A percentile compares a stretch with the other conserved stretches of the same genome.
These are phyloP conservation scores for Bipolaris sorokiniana DNA, from an alignment of 2,329 filamentous ascomycete genomes.

Conservation along the genomic window DNA sequence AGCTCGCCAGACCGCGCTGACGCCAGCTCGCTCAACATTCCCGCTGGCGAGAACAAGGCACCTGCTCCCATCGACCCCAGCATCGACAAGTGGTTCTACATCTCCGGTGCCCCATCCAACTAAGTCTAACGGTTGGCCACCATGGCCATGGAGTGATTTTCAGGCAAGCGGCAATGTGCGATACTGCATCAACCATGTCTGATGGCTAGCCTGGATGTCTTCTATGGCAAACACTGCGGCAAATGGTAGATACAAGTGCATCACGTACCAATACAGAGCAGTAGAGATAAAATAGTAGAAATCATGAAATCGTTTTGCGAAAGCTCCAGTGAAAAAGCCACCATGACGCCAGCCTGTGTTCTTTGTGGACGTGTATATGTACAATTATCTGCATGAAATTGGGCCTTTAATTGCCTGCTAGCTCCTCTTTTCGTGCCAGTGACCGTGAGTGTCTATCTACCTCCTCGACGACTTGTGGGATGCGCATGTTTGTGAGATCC, in stretches of 20 bases:
- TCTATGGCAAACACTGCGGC: conserved; percentile 1
- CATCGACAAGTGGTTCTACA: conserved; percentile 99
- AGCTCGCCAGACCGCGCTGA: conserved; percentile 76
- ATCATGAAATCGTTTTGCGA: conserved; percentile 14
- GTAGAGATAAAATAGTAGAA: conserved; percentile 28
- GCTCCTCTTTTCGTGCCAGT: conserved; percentile 81
- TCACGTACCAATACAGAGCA: conserved; percentile 19
- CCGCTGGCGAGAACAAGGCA: conserved; percentile 76
- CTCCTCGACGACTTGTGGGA: conserved; percentile 86
- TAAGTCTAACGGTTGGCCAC: conserved; percentile 6
- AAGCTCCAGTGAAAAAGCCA: conserved; percentile 12
- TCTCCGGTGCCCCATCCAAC: conserved; percentile 75
- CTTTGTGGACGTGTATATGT: conserved; percentile 9
- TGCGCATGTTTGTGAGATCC: conserved; percentile 78
- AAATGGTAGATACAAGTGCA: conserved; percentile 12
- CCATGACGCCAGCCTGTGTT: conserved; percentile 39
- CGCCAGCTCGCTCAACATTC: conserved; percentile 74
- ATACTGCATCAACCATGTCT: conserved; percentile 7
- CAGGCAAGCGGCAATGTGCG: conserved; percentile 1
- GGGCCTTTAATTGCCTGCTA: conserved; percentile 57
- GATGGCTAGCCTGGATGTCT: conserved; percentile 2
- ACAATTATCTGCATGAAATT: conserved; percentile 6
- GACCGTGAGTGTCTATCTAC: conserved; percentile 86
- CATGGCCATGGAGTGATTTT: background rate
- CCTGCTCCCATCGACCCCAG: conserved; percentile 91